Evolutionary conservation across 345 rosid species (phyloP), one percentile per base, ranked within the genome.

Genomic region (Bruguiera gymnorhiza): DNA sequence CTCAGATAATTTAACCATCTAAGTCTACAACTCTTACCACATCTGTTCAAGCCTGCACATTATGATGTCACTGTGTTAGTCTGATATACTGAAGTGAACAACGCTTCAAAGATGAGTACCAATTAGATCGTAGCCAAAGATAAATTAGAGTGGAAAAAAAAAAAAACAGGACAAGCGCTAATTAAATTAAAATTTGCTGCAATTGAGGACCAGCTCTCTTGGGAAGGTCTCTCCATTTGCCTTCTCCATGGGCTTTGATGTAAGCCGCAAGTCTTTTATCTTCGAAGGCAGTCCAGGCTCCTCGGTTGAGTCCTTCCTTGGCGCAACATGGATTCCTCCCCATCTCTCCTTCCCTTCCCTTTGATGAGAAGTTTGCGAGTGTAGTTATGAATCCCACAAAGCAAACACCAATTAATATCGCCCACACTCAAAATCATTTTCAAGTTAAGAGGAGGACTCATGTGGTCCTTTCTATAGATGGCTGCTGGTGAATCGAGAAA

Each of bases 241-340:
- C 91, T 75, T 85, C 87, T 1, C 91, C 91, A 64, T 85, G 85
- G 15, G 80, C 83, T 52, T 79, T 74, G 18, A 87, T 78, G 56
- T 84, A 87, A 52, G 83, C 70, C 0, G 70, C 57, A 18, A 87
- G 86, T 27, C 80, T 78, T 53, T 83, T 75, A 21, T 87, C 91
- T 72, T 87, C 91, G 18, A 73, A 48, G 67, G 84, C 78, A 57
- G 88, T 84, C 91, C 91, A 87, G 1, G 91, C 85, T 66, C 91
- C 91, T 74, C 68, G 75, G 71, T 81, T 87, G 31, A 85, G 73
- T 48, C 87, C 91, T 57, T 67, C 87, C 70, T 87, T 85, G 60
- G 88, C 78, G 84, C 88, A 84, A 46, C 87, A 87, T 39, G 91
- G 91, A 72, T 81, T 78, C 78, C 88, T 84, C 68, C 91, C 91